Percentiles rank a stretch among this genome's conserved stretches.
Conservation (phyloP, 202 grass and related monocot species). For the Dendrocalamus latiflorus region DNA sequence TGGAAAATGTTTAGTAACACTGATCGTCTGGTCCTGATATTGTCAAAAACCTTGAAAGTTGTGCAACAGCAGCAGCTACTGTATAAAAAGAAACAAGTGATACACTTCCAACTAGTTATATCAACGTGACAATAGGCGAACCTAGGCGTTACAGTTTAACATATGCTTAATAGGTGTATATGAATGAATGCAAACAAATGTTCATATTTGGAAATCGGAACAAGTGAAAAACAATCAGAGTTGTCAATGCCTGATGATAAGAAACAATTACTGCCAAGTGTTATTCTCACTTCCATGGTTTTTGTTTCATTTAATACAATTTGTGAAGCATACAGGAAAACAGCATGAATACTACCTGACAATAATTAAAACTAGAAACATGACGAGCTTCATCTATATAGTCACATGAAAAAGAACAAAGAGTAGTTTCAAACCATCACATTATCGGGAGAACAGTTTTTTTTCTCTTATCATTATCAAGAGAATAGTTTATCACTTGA, state of each 20-base stretch:
- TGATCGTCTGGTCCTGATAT: no score
- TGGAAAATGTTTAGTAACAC: no score
- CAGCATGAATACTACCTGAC: neutral
- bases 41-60: no score
- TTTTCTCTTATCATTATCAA: constrained; percentile 12
- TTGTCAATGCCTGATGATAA: neutral
- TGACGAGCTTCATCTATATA: neutral
- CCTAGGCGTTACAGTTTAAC: no score
- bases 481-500: neutral
- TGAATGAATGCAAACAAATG: no score
- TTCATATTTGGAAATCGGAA: no score
- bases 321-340: neutral
- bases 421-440: neutral
- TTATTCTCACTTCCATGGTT: neutral
- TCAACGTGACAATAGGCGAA: no score
- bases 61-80: no score
- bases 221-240: neutral
- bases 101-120: no score
- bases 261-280: neutral
- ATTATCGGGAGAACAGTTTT: neutral
- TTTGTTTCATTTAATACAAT: no score
- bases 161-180: no score
- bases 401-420: neutral
- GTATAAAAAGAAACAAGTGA: no score
- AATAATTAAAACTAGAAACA: constrained; percentile 3